Conservation (phyloP, 805 yeast species). For the Pichia rugopelliculosa region DNA sequence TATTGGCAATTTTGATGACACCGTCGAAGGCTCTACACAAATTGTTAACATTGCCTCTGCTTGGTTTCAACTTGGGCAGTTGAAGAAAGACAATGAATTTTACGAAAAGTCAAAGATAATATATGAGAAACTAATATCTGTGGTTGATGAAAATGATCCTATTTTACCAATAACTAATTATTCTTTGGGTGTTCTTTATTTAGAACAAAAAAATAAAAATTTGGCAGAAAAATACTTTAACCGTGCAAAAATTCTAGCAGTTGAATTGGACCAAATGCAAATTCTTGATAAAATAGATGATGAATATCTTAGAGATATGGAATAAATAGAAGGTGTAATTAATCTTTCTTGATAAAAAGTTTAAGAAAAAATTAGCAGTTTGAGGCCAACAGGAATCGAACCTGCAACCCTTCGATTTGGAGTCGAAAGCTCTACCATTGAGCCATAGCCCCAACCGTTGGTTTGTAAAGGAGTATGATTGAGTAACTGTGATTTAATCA, state of each 20-base stretch:
- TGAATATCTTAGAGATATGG: conserved; percentile 30
- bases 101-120: conserved; percentile 17
- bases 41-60: conserved; percentile 25
- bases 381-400: conserved; percentile 21
- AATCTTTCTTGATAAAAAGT: no score
- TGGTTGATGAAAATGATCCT: conserved; percentile 8
- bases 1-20: conserved; percentile 15
- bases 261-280: conserved; percentile 56
- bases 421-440: conserved; percentile 77
- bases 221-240: conserved; percentile 55
- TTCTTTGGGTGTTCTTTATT: conserved; percentile 73
- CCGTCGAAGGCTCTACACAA: conserved; percentile 16
- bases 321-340: conserved; percentile 21
- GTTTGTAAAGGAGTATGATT: no score
- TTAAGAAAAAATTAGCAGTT: neutral
- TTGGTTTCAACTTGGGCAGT: conserved; percentile 15
- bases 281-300: conserved; percentile 56
- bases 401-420: conserved; percentile 35
- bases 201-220: conserved; percentile 50
- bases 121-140: conserved; percentile 15
- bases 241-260: conserved; percentile 66
- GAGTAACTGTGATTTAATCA: no score
- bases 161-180: conserved; percentile 67
- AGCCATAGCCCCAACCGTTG: conserved; percentile 54
- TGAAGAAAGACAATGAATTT: conserved; percentile 9